Evolutionary conservation across 192 early-diverging fungal genomes (phyloP), one percentile per base, ranked within the genome.

Genomic region (Entomortierella beljakovae): DNA sequence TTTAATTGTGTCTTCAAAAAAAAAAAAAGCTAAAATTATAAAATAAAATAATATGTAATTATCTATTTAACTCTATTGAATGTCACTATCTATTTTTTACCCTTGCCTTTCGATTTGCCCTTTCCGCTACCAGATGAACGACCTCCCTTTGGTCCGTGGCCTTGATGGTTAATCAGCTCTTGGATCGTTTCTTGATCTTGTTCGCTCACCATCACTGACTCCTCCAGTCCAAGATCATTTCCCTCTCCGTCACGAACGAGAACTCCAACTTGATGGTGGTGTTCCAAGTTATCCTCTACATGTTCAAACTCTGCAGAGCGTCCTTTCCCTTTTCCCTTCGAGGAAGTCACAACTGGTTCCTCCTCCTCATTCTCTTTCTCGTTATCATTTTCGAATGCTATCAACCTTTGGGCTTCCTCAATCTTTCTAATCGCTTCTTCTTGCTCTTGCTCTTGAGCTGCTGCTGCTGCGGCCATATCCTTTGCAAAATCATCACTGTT

Each of bases 401-500:
- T 26, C 28, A 59, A 16, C 18, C 54, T 62, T 25, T 77, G 74
- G 6, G 74, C 70, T 32, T 80, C 77, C 29, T 71, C 67, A 2
- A 71, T 46, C 61, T 80, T 72, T 25, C 62, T 29, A 42, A 68
- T 16, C 0, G 53, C 77, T 18, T 68, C 70, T 58, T 74, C 48
- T 64, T 23, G 18, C 43, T 25, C 59, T 20, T 67, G 61, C 15
- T 65, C 66, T 56, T 68, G 65, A 15, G 72, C 72, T 32, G 72
- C 72, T n/a, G 73, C 73, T 16, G 73, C 66, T 33, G 73, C 66
- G 25, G 61, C 65, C 16, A 65, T 67, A 9, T 81, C 65, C 60
- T 72, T 81, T 26, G 70, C 71, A 48, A 74, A 70, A 29, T 81
- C 70, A n/a, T 81, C 79, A 31, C 69, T 73, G 32, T 74, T 94